Evolutionary conservation across 768 basidiomycete species (phyloP), one percentile per base, ranked within the genome.

Genomic region (Panaeolus papilionaceus): DNA sequence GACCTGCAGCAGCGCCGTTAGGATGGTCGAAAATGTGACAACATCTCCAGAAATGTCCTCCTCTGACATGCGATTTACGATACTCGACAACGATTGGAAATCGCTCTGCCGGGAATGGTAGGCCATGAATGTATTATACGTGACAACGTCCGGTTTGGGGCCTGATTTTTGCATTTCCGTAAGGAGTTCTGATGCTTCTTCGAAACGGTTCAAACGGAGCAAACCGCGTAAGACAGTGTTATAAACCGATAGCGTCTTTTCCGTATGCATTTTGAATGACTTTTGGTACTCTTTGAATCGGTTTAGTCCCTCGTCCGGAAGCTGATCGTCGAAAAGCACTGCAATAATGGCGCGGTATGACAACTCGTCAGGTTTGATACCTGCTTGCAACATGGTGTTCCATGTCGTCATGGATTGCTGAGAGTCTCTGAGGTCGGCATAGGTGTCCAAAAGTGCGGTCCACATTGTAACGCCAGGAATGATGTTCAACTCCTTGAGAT

Each of bases 1-100:
- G 14, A 86, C 86, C 69, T 86, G 87, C 62, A 95, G 84, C 64
- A 97, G 76, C 0, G 93, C 91, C 28, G 90, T 87, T 18, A 98
- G 87, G 38, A 98, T 84, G 12, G 90, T 95, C 3, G 96, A 95
- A 77, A 91, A 98, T 0, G 92, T 98, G 77, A 90, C 88, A 11
- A 92, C 87, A 75, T 98, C 94, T 7, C 94, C 92, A 23, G 78
- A 71, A 39, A 97, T 73, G 0, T 83, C 83, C 1, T 79, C 82
- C 14, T 81, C 75, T 28, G 81, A 76, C 81, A 97, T 88, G 66
- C 82, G 77, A 61, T 84, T 83, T 61, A 99, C 78, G 26, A 89
- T 76, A 18, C 76, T 70, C 2, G 88, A 86, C 68, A 96, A 81
- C 1, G 79, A 81, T 64, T 86, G 84, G 72, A 94, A 84, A 75